Evolutionary conservation across 2,329 filamentous ascomycete species (phyloP).

Genomic region (Colletotrichum simmondsii): DNA sequence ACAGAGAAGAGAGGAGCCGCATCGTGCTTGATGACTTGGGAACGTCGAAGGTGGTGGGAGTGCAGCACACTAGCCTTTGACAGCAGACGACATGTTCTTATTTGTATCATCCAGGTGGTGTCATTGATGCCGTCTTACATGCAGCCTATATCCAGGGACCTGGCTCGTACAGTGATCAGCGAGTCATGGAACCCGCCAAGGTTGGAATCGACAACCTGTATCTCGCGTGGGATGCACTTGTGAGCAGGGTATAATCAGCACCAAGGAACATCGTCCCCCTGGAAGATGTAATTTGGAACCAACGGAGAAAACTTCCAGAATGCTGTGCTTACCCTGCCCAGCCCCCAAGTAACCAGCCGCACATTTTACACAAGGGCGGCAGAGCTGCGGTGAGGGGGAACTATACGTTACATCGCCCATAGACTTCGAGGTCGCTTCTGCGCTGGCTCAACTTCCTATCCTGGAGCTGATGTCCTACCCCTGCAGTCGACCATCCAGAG

Average conservation of each 20-base stretch:
- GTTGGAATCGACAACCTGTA: background rate
- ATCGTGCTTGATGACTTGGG: background rate
- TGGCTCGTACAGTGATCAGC: background rate
- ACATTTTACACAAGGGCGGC: background rate
- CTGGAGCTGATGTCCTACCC: background rate
- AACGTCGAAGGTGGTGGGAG: rapidly evolving
- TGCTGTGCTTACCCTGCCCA: background rate
- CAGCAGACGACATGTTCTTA: background rate
- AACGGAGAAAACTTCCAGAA: background rate
- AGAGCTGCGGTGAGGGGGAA: background rate
- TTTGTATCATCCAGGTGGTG: background rate
- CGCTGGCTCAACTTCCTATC: background rate
- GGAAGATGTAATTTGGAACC: background rate
- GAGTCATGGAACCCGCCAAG: background rate
- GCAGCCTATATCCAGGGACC: background rate
- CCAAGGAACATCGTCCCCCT: background rate
- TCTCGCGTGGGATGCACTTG: background rate
- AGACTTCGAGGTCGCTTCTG: background rate
- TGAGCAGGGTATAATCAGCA: background rate
- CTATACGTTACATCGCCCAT: background rate
- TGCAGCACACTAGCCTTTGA: background rate
- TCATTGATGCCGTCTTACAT: background rate
- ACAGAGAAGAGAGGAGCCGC: background rate
- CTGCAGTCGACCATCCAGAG: background rate
- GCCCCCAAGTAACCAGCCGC: background rate